A percentile compares a stretch with the other conserved stretches of the same genome.
Evolutionary conservation across 805 yeast species (phyloP).

Genomic region (Metschnikowia anglica): DNA sequence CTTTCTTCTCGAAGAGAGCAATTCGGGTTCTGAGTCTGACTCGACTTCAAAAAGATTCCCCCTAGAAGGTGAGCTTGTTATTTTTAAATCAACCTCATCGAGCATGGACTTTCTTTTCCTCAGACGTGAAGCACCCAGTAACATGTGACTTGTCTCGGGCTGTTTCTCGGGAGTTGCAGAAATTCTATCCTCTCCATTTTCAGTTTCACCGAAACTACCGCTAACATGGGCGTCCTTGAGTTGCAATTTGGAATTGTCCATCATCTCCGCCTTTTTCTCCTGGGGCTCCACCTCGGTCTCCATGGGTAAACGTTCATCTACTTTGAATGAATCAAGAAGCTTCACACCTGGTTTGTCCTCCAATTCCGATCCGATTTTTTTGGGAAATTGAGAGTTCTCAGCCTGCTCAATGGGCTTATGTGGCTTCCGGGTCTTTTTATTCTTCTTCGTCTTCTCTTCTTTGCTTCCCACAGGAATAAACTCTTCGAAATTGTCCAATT

Average conservation of each 20-base stretch:
- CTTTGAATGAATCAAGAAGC: not conserved
- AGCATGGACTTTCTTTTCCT: constrained; percentile 18
- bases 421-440: constrained; percentile 8
- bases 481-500: not conserved
- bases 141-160: not conserved
- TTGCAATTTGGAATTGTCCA: too few species aligned
- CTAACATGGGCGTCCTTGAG: too few species aligned
- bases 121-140: constrained; percentile 3
- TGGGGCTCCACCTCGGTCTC: too few species aligned
- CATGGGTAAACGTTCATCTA: too few species aligned
- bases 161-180: not conserved
- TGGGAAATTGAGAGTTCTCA: too few species aligned
- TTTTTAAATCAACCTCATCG: constrained; percentile 11
- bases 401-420: constrained; percentile 3
- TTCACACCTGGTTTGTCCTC: not conserved
- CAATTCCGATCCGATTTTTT: too few species aligned
- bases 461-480: not conserved
- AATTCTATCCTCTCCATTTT: too few species aligned
- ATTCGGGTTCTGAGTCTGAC: constrained; percentile 18
- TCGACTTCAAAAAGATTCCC: constrained; percentile 22
- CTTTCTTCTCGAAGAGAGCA: constrained; percentile 16
- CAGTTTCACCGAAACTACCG: too few species aligned
- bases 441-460: not conserved
- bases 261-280: too few species aligned
- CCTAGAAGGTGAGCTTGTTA: constrained; percentile 14